Percentiles rank a stretch among this genome's conserved stretches.
These are phyloP conservation scores for Pyrrhoderma lamaoense DNA, from an alignment of 1,284 basidiomycete genomes.

Conservation along the genomic window DNA sequence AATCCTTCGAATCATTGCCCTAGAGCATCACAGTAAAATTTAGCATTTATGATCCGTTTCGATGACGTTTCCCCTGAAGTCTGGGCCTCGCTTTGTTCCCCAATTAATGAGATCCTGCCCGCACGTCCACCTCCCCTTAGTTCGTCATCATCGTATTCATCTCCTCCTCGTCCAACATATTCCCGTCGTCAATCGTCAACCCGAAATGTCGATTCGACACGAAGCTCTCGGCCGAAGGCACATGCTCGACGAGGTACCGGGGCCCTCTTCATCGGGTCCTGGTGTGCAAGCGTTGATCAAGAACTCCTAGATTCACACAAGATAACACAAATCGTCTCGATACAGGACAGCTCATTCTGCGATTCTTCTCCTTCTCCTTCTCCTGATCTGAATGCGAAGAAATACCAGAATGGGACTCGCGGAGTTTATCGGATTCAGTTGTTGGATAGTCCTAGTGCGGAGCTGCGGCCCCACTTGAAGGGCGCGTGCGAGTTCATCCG, in stretches of 20 bases:
- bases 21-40: too few relatives aligned
- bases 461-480: constrained; percentile 47
- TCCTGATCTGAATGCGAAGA: too few relatives aligned
- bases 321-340: constrained; percentile 44
- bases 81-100: constrained; percentile 72
- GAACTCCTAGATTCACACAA: constrained; percentile 7
- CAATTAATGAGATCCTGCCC: constrained; percentile 64
- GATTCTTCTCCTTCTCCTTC: constrained; percentile 26
- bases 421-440: constrained; percentile 58
- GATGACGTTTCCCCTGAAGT: constrained; percentile 60
- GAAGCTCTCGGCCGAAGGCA: too few relatives aligned
- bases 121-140: constrained; percentile 13
- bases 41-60: constrained; percentile 60
- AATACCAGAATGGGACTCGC: constrained; percentile 23
- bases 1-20: too few relatives aligned
- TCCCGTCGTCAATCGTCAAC: too few relatives aligned
- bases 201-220: too few relatives aligned
- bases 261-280: constrained; percentile 31
- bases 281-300: constrained; percentile 14
- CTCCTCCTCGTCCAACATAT: too few relatives aligned
- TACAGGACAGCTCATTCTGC: constrained; percentile 43
- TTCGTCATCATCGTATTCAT: too few relatives aligned
- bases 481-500: constrained; percentile 49
- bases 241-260: constrained; percentile 24
- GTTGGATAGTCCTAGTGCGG: constrained; percentile 46